phyloP scores from a whole-genome alignment of 208 protist species.

The Acanthamoeba castellanii region DNA sequence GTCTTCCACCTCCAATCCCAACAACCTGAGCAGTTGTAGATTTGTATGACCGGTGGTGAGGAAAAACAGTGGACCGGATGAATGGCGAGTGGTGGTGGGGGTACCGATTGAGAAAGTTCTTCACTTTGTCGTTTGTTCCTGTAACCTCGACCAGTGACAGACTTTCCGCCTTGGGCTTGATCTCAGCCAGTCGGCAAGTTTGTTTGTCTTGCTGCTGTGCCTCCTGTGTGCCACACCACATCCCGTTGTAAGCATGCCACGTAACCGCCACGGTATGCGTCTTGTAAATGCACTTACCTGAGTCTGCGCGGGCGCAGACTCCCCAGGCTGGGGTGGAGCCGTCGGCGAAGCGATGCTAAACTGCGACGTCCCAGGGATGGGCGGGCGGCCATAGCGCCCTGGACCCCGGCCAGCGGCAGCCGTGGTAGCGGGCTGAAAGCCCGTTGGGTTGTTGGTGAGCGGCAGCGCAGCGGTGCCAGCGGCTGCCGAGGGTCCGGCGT shows the following conservation, averaged over 20 bases:
- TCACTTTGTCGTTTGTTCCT: neutral
- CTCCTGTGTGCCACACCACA: neutral
- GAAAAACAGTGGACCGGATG: neutral
- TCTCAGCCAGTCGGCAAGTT: neutral
- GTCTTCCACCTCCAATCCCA: neutral
- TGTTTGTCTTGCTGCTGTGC: neutral
- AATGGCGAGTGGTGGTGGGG: no score
- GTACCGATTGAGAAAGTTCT: conserved; percentile 23
- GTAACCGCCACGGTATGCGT: no score
- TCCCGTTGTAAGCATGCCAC: no score
- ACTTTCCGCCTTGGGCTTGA: conserved; percentile 2
- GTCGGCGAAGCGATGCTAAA: no score
- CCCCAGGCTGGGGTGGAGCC: no score
- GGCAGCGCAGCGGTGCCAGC: neutral
- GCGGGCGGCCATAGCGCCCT: no score
- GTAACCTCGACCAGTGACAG: neutral
- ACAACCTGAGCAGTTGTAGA: neutral
- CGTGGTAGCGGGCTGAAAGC: no score
- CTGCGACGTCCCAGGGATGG: no score
- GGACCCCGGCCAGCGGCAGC: no score
- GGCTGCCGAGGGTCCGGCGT: neutral
- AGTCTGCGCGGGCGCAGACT: neutral
- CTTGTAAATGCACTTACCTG: no score
- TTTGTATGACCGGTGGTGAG: neutral
- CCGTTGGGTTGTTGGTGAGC: no score